Conservation (phyloP, 2,329 filamentous ascomycete species). For the Magnaporthiopsis incrustans region DNA sequence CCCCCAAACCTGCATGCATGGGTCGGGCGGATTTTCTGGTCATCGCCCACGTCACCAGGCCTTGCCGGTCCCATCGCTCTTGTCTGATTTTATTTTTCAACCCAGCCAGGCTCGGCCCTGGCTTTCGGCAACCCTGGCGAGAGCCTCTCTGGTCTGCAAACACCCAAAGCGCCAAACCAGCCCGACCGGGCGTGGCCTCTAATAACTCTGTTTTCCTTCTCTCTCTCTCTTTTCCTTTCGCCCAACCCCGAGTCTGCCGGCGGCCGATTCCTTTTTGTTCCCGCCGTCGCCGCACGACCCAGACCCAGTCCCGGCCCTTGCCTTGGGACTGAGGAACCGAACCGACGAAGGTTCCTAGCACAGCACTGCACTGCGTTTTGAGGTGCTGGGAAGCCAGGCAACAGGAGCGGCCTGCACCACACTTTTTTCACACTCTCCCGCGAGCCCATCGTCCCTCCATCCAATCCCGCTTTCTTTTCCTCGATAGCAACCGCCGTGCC, state of each 20-base stretch:
- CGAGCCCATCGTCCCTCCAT: no score
- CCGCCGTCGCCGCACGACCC: no score
- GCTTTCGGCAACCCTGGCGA: neutral
- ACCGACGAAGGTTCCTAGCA: neutral
- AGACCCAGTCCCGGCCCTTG: neutral
- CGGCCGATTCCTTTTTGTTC: neutral
- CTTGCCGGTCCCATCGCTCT: neutral
- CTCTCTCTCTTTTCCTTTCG: neutral
- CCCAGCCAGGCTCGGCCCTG: neutral
- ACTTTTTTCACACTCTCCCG: neutral
- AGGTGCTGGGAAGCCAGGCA: neutral
- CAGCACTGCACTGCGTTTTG: neutral
- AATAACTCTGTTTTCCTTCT: neutral
- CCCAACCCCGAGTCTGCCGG: neutral
- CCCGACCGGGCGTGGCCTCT: neutral
- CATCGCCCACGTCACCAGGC: neutral
- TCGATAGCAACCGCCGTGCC: neutral
- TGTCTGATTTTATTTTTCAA: neutral
- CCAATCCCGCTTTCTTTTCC: neutral
- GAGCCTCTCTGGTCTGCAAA: neutral
- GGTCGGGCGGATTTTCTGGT: neutral
- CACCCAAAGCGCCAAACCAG: neutral
- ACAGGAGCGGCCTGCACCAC: neutral
- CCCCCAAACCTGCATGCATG: neutral
- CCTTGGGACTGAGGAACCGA: neutral